Conservation (phyloP, 352 stramenopile species). For the Phytophthora brassicae region DNA sequence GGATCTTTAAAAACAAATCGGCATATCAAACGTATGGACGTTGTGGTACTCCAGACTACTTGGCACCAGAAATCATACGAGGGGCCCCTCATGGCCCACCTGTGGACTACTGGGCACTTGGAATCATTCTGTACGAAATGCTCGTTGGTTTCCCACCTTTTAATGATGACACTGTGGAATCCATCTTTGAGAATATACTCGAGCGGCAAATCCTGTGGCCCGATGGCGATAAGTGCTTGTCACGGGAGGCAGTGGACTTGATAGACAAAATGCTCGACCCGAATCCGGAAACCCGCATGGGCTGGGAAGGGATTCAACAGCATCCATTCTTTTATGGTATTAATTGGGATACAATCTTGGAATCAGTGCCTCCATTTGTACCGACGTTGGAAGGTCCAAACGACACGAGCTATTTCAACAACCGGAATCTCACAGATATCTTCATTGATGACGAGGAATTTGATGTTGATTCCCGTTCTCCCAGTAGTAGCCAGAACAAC, state of each 20-base stretch:
- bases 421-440: conserved; percentile 82
- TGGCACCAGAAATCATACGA: conserved; percentile 89
- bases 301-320: conserved; percentile 60
- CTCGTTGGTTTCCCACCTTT: conserved; percentile 88
- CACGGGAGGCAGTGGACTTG: conserved; percentile 76
- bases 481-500: conserved; percentile 29
- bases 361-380: conserved; percentile 83
- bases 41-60: conserved; percentile 87
- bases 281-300: conserved; percentile 62
- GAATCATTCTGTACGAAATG: conserved; percentile 92
- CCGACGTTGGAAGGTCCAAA: conserved; percentile 83
- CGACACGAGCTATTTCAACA: conserved; percentile 92
- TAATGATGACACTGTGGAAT: conserved; percentile 88
- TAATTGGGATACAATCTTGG: conserved; percentile 81
- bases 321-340: conserved; percentile 81
- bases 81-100: conserved; percentile 64
- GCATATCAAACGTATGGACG: conserved; percentile 66
- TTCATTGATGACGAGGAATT: conserved; percentile 87
- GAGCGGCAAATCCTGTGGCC: conserved; percentile 86
- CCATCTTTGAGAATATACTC: conserved; percentile 88
- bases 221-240: conserved; percentile 86
- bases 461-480: conserved; percentile 49
- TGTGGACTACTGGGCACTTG: conserved; percentile 89
- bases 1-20: conserved; percentile 45
- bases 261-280: conserved; percentile 81